Percentiles rank a stretch among this genome's conserved stretches.
Conservation (phyloP, 192 early-diverging fungal species). For the Backusella tarrabulga region DNA sequence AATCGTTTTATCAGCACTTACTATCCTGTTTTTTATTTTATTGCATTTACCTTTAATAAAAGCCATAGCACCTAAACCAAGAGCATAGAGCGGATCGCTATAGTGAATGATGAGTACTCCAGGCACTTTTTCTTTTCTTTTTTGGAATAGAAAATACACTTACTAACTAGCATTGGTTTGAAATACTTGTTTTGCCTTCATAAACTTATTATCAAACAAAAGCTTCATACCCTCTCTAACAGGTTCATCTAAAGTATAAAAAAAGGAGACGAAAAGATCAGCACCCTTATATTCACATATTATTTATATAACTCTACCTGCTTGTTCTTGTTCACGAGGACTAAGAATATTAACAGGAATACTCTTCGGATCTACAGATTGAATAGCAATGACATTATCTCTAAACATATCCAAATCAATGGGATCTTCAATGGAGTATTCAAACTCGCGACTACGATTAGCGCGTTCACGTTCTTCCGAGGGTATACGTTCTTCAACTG, state of each 20-base stretch:
- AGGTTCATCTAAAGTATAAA: constrained; percentile 18
- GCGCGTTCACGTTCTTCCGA: constrained; percentile 11
- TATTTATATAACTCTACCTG: constrained; percentile 18
- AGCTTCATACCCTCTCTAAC: constrained; percentile 32
- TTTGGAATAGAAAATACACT: constrained; percentile 1
- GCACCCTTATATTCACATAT: background rate
- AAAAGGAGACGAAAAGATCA: background rate
- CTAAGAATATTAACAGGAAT: constrained; percentile 31
- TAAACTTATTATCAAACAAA: constrained; percentile 55
- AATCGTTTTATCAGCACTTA: background rate
- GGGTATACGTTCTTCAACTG: background rate
- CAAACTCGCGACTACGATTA: constrained; percentile 13
- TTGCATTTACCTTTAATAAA: constrained; percentile 51
- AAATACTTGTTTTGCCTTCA: constrained; percentile 50
- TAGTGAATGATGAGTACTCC: background rate
- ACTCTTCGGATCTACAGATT: constrained; percentile 12
- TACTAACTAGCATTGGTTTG: constrained; percentile 41
- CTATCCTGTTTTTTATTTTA: background rate
- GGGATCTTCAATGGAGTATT: constrained; percentile 24
- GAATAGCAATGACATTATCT: constrained; percentile 22
- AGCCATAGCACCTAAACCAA: constrained; percentile 49
- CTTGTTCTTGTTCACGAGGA: constrained; percentile 34
- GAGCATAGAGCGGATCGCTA: constrained; percentile 50
- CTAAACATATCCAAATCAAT: constrained; percentile 23
- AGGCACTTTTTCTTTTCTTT: background rate